Base-by-base conservation (phyloP, 495 filamentous ascomycete genomes). In the Annulohypoxylon bovei region DNA sequence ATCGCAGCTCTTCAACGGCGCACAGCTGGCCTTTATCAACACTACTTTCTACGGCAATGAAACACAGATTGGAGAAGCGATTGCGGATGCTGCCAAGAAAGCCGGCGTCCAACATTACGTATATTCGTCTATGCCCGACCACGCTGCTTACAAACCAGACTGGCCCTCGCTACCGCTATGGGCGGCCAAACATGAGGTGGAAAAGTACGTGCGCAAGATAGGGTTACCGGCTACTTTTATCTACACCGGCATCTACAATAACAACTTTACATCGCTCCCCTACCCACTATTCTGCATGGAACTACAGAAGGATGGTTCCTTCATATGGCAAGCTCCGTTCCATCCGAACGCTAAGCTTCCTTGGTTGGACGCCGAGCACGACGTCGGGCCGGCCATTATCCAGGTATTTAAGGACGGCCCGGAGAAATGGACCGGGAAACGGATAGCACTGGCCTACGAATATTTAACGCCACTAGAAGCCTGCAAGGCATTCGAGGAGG, bases 41-140 rank as follows among this genome's bases (percentile, higher is more conserved):
- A 99, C 95, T 28, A 95, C 93, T n/a, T 96, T 95, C 65, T 95
- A 94, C 83, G 96, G 95, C 32, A 94, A 98, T 76, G 95, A 99
- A 83, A 86, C 94, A 46, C 89, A 88, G 8, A 95, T 97, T 67
- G 95, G 95, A 35, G 87, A 91, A 68, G 90, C 90, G 0, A 82
- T 98, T 42, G 95, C 95, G 39, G 92, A 97, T 76, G 94, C 93
- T 16, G 95, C 95, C 37, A 95, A 95, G 75, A 88, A 84, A 71
- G 91, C 91, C 52, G 90, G 92, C 14, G 88, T 99, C 59, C 86
- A 91, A 70, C 95, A 98, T 77, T 97, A 95, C 79, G 87, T 99
- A 77, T 99, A 96, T 81, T 95, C 92, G 71, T 94, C 92, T 63
- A 96, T 98, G 93, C 95, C 95, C 4, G 95, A 99, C 74, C 95